Conservation (phyloP, 352 stramenopile genomes). For the Phytophthora litchii region DNA sequence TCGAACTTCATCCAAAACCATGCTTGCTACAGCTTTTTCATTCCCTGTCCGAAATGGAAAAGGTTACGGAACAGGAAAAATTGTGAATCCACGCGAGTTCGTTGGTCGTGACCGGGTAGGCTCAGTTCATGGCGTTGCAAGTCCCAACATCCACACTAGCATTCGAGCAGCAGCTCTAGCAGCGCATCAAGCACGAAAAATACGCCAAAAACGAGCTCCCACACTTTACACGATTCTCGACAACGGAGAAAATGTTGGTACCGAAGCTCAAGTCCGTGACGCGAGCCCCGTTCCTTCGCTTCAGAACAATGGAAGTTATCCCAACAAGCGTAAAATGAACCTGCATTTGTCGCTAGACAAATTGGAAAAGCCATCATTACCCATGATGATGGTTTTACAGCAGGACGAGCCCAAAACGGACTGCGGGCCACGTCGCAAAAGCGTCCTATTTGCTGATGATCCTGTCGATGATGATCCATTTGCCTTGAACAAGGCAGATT, state of each 20-base stretch:
- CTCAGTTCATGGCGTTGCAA: constrained; percentile 30
- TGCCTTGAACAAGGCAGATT: not conserved
- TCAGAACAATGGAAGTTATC: constrained; percentile 8
- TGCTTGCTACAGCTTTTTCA: constrained; percentile 27
- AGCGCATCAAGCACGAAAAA: constrained; percentile 49
- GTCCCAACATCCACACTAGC: constrained; percentile 30
- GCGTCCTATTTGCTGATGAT: constrained; percentile 23
- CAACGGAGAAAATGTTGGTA: not conserved
- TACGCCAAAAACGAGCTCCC: constrained; percentile 34
- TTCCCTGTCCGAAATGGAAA: constrained; percentile 34
- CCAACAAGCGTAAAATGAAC: constrained; percentile 59
- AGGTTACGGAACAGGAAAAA: constrained; percentile 8
- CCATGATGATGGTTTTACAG: constrained; percentile 42
- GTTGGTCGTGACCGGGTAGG: constrained; percentile 21
- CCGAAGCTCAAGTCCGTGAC: constrained; percentile 17
- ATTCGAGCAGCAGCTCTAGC: constrained; percentile 56
- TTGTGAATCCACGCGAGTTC: constrained; percentile 4
- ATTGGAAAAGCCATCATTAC: constrained; percentile 35
- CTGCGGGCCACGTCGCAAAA: constrained; percentile 9
- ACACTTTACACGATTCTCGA: constrained; percentile 7
- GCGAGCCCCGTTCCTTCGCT: constrained; percentile 20
- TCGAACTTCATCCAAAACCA: not conserved
- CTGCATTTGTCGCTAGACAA: constrained; percentile 59
- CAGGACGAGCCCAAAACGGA: constrained; percentile 16
- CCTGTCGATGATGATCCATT: not conserved